phyloP scores from a whole-genome alignment of 768 basidiomycete species.

The Kwoniella heveanensis region DNA sequence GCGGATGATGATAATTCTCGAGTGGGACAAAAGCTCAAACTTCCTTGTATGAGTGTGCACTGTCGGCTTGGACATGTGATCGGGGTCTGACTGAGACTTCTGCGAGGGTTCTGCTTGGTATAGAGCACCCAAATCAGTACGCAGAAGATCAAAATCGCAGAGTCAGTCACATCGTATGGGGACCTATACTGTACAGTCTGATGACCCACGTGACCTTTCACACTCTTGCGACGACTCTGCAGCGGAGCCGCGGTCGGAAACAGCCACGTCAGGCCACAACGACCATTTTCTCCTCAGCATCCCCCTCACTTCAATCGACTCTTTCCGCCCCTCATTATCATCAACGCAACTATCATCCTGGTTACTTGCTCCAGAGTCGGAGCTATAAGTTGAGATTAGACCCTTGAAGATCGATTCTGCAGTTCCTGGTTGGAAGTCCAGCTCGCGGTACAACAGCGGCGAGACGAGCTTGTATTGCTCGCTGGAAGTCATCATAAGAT shows the following conservation, averaged over 20 bases:
- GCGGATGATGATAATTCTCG: too few species aligned
- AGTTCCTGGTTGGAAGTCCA: background rate
- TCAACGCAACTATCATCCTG: background rate
- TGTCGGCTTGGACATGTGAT: too few species aligned
- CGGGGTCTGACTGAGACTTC: too few species aligned
- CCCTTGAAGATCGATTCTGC: background rate
- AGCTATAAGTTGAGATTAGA: background rate
- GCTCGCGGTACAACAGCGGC: background rate
- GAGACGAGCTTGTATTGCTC: background rate
- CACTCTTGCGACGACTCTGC: too few species aligned
- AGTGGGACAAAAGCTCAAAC: too few species aligned
- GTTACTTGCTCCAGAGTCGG: too few species aligned
- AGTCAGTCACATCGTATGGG: too few species aligned
- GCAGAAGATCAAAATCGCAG: too few species aligned
- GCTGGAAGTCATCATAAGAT: background rate
- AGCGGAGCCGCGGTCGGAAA: background rate
- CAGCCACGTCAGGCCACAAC: constrained; percentile 8
- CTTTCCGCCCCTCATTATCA: background rate
- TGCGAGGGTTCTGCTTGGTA: too few species aligned
- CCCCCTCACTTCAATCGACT: background rate
- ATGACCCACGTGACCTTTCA: background rate
- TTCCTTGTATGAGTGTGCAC: too few species aligned
- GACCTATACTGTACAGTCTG: too few species aligned
- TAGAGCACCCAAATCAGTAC: too few species aligned
- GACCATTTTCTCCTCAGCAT: background rate